A percentile compares a stretch with the other conserved stretches of the same genome.
Conservation (phyloP, 306 rosid species). For the Pterocarpus macrocarpus region DNA sequence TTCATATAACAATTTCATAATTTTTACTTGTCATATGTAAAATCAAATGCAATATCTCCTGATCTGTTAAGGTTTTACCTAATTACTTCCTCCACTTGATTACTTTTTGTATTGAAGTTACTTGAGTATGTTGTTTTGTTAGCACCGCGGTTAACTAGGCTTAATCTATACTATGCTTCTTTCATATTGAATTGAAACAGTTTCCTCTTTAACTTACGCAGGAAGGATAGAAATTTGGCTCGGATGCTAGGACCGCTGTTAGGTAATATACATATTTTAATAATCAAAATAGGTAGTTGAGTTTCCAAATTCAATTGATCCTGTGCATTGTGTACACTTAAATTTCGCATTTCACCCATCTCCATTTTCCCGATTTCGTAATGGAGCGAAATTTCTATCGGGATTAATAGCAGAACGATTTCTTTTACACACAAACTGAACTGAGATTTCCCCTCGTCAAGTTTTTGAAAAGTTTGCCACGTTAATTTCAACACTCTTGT, state of each 20-base stretch:
- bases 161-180: neutral
- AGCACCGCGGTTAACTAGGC: neutral
- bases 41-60: too few relatives aligned
- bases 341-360: neutral
- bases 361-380: neutral
- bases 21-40: too few relatives aligned
- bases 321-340: neutral
- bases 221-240: neutral
- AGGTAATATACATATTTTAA: slow-evolving; percentile 36
- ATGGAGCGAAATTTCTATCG: neutral
- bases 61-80: too few relatives aligned
- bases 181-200: neutral
- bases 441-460: neutral
- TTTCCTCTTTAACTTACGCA: slow-evolving; percentile 5
- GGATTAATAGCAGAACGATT: neutral
- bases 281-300: neutral
- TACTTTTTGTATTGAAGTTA: too few relatives aligned
- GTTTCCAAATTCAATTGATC: neutral
- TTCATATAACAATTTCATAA: too few relatives aligned
- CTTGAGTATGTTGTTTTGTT: too few relatives aligned
- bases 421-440: neutral
- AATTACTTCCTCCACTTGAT: too few relatives aligned
- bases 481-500: neutral
- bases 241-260: slow-evolving; percentile 13
- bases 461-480: neutral